Percentiles rank a stretch among this genome's conserved stretches.
Conservation (phyloP, 2,329 filamentous ascomycete species). For the Claviceps pazoutovae region DNA sequence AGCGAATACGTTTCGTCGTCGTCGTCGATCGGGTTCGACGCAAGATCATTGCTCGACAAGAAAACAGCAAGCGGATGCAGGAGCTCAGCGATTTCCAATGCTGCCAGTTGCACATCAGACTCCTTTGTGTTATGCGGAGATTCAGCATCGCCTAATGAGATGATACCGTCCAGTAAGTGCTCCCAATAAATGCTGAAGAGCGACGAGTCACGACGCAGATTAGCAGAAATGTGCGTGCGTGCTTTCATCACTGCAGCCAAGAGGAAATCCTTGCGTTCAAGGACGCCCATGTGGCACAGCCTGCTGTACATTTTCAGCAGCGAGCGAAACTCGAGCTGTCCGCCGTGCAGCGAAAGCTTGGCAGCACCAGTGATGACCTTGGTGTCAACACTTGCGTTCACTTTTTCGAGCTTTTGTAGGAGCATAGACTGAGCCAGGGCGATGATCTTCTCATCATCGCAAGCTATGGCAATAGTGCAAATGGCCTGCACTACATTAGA, state of each 20-base stretch:
- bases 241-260: constrained; percentile 65
- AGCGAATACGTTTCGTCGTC: constrained; percentile 60
- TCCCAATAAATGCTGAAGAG: constrained; percentile 74
- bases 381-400: constrained; percentile 66
- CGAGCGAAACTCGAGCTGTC: constrained; percentile 69
- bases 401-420: constrained; percentile 83
- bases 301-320: constrained; percentile 73
- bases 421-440: constrained; percentile 91
- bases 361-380: constrained; percentile 77
- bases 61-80: constrained; percentile 78
- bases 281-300: constrained; percentile 57
- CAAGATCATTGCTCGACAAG: constrained; percentile 52
- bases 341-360: constrained; percentile 60
- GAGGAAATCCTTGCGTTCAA: constrained; percentile 52
- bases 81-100: constrained; percentile 76
- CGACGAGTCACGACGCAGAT: constrained; percentile 52
- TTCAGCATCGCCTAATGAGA: constrained; percentile 78
- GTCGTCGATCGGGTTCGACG: constrained; percentile 33
- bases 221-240: constrained; percentile 62
- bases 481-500: constrained; percentile 90
- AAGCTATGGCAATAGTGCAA: constrained; percentile 71
- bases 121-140: constrained; percentile 60
- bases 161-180: constrained; percentile 71
- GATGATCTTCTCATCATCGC: constrained; percentile 80
- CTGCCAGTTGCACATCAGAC: constrained; percentile 67